Base-by-base conservation (phyloP, 441 rosid species). In the Daphne laureola region DNA sequence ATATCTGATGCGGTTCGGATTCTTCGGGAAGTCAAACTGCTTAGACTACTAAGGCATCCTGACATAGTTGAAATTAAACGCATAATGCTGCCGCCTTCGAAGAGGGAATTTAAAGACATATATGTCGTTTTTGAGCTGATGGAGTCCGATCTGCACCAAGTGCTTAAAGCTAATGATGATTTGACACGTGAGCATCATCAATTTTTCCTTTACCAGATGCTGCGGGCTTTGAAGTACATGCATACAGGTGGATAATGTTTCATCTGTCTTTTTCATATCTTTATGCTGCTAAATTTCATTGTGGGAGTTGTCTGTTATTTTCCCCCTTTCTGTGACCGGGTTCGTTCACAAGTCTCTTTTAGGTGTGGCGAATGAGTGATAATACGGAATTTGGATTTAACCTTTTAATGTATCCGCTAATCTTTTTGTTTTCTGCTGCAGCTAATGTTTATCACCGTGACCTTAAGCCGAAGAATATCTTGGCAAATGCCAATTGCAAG, bases 81-180 rank as follows among this genome's bases (percentile, higher is more conserved):
- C 67, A 87, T 93, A 40, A 87, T 93, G 99, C 59, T 90, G 54
- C 99, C 96, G 1, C 93, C 96, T n/a, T 87, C 99, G 0, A 87
- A 82, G 62, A 78, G 96, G 72, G 99, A 93, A 66, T 93, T 93
- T 53, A 83, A 67, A 73, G 99, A 93, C 58, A 90, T 93, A 17
- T 93, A 72, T 78, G 96, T 93, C 45, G 97, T 93, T 59, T 90
- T 93, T 72, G 97, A 93, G 86, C 90, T 93, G 51, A 90, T 93
- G 99, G 99, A 93, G 68, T 93, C 99, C 8, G 99, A 93, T 69
- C 90, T 93, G 58, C 99, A 93, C 55, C 99, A 93, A 67, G 99
- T 93, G 63, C 90, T 93, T 68, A 93, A 93, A 74, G 97, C 99
- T 53, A 93, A 90, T 61, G 96, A 90, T 67, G 99, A 93, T 46